Evolutionary conservation across 192 early-diverging fungal species (phyloP).

Genomic region (Coemansia sp.): DNA sequence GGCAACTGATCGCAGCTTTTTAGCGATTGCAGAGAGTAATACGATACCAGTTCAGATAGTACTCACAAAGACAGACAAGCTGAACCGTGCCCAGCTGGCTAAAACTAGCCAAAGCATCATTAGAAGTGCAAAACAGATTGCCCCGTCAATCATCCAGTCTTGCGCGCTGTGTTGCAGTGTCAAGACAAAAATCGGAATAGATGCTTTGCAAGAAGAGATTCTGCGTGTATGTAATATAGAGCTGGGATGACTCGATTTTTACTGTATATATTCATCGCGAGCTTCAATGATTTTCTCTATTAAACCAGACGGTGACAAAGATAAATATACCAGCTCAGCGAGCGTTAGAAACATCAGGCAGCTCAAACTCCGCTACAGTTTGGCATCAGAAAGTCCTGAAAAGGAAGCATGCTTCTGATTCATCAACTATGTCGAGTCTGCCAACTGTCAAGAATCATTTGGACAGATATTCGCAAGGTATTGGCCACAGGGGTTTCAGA

Average conservation of each 20-base stretch:
- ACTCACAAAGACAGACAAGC: slow-evolving; percentile 54
- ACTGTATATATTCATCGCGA: too few relatives aligned
- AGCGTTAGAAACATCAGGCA: too few relatives aligned
- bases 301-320: neutral
- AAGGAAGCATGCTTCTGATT: too few relatives aligned
- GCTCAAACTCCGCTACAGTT: too few relatives aligned
- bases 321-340: neutral
- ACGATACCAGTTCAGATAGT: slow-evolving; percentile 33
- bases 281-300: too few relatives aligned
- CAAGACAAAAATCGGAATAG: slow-evolving; percentile 32
- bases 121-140: slow-evolving; percentile 14
- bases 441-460: slow-evolving; percentile 21
- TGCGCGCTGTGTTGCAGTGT: slow-evolving; percentile 28
- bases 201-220: slow-evolving; percentile 35
- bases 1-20: slow-evolving; percentile 36
- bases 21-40: slow-evolving; percentile 40
- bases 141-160: slow-evolving; percentile 28
- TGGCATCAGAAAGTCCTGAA: too few relatives aligned
- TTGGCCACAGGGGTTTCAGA: slow-evolving; percentile 27
- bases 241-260: neutral
- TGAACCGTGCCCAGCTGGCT: slow-evolving; percentile 29
- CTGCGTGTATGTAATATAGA: slow-evolving; percentile 25
- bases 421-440: neutral
- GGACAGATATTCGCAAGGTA: slow-evolving; percentile 16
- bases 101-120: slow-evolving; percentile 7